Base-by-base conservation (phyloP, 768 basidiomycete species). In the Russula dissimulans region DNA sequence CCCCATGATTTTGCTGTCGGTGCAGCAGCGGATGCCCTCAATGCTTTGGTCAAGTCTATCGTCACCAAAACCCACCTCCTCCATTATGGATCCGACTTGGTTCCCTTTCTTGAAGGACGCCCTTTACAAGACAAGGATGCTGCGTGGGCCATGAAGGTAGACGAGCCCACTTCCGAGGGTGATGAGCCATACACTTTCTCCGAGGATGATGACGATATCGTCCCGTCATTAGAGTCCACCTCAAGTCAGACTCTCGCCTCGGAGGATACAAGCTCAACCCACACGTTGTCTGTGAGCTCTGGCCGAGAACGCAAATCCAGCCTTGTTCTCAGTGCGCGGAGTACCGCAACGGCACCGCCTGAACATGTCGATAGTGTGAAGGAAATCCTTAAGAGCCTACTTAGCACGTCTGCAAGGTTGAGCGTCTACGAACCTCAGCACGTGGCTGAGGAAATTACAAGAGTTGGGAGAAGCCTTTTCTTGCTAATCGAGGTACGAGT, bases 401-500 rank as follows among this genome's bases (percentile, higher is more conserved):
- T 77, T 41, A 81, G 73, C 62, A 71, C 85, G 47, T 81, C 86
- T 9, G 72, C 80, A 56, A 83, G 83, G 54, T 70, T 91, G 6
- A 74, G 81, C 63, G 71, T 70, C 22, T 71, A 78, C 15, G 85
- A 87, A 61, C 75, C 86, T 5, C 77, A 77, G 22, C 82, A 85
- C 26, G 82, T 95, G 62, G 93, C 93, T 0, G 81, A 89, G 65
- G 91, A 95, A 73, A 89, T 97, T 65, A 94, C 91, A 42, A 79
- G 85, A 51, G 71, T 87, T 44, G 85, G 87, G 68, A 82, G 80
- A 62, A 78, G 76, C 58, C 71, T 85, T 39, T 95, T 95, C 70
- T 68, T 87, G 64, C 76, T 77, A 51, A 94, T 97, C 56, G 78
- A 88, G 78, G 93, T 94, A 61, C 62, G 60, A 34, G 17, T 12